phyloP scores from a whole-genome alignment of 768 basidiomycete genomes.

The Fibroporia radiculosa region DNA sequence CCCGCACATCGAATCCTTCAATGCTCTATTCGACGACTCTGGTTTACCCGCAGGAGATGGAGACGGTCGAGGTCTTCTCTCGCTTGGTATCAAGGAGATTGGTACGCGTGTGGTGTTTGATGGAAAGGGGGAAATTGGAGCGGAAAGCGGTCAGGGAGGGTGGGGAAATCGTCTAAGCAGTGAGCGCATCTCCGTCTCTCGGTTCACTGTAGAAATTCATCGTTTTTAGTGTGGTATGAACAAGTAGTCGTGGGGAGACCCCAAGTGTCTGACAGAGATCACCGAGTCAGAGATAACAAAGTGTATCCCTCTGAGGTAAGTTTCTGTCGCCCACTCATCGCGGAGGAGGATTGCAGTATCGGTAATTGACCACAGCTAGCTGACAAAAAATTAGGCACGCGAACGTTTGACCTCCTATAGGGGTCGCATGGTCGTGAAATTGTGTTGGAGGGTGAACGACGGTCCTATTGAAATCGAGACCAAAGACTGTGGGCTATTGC shows the following conservation, averaged over 20 bases:
- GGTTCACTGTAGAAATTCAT: slow-evolving; percentile 5
- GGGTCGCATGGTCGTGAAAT: slow-evolving; percentile 78
- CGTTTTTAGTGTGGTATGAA: slow-evolving; percentile 80
- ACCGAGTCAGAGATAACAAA: slow-evolving; percentile 61
- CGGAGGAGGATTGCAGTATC: background rate
- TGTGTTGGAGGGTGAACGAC: slow-evolving; percentile 72
- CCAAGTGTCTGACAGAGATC: slow-evolving; percentile 80
- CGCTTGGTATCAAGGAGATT: slow-evolving; percentile 74
- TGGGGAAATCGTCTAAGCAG: slow-evolving; percentile 85
- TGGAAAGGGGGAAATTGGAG: slow-evolving; percentile 45
- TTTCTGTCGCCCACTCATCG: background rate
- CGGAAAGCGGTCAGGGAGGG: slow-evolving; percentile 43
- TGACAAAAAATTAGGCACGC: slow-evolving; percentile 55
- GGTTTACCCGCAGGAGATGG: slow-evolving; percentile 68
- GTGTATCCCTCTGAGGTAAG: slow-evolving; percentile 86
- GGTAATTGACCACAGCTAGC: background rate
- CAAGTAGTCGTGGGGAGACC: slow-evolving; percentile 77
- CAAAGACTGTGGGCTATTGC: slow-evolving; percentile 85
- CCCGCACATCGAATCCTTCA: slow-evolving; percentile 95
- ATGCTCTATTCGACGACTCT: slow-evolving; percentile 91
- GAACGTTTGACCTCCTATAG: slow-evolving; percentile 91
- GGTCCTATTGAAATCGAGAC: slow-evolving; percentile 59
- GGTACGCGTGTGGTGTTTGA: slow-evolving; percentile 93
- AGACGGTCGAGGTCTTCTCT: slow-evolving; percentile 73
- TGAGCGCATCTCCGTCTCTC: slow-evolving; percentile 34